These are phyloP conservation scores for Nicotiana paniculata DNA, from an alignment of 257 asterid genomes.

Conservation along the genomic window DNA sequence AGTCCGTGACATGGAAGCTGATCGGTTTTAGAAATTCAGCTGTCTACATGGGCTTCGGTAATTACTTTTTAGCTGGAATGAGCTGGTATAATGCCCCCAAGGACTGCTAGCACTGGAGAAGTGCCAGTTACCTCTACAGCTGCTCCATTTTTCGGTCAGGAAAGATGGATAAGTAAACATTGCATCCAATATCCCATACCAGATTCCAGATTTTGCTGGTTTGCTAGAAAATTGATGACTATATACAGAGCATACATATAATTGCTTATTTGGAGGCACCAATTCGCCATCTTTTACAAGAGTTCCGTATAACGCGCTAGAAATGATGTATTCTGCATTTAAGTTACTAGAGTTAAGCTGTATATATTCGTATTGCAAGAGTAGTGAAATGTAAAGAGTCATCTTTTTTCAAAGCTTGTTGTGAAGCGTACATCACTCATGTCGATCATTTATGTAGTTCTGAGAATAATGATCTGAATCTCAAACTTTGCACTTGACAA, in stretches of 20 bases:
- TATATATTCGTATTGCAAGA: background rate
- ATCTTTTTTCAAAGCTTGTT: too few relatives aligned
- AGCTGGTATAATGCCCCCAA: background rate
- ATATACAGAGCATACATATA: background rate
- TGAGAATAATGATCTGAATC: too few relatives aligned
- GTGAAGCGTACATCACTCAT: too few relatives aligned
- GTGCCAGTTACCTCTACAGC: background rate
- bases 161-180: background rate
- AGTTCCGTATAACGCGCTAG: background rate
- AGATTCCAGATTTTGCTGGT: background rate
- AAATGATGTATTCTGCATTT: background rate
- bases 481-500: too few relatives aligned
- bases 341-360: background rate
- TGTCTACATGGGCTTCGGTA: background rate
- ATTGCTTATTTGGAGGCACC: background rate
- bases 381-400: background rate
- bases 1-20: background rate
- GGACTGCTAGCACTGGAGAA: background rate
- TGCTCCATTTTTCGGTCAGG: background rate
- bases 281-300: background rate
- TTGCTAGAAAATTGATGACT: background rate
- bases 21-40: constrained; percentile 1
- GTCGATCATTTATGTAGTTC: too few relatives aligned
- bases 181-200: background rate
- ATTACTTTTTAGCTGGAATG: background rate